Evolutionary conservation across 192 early-diverging fungal species (phyloP).

Genomic region (Irineochytrium annulatum): DNA sequence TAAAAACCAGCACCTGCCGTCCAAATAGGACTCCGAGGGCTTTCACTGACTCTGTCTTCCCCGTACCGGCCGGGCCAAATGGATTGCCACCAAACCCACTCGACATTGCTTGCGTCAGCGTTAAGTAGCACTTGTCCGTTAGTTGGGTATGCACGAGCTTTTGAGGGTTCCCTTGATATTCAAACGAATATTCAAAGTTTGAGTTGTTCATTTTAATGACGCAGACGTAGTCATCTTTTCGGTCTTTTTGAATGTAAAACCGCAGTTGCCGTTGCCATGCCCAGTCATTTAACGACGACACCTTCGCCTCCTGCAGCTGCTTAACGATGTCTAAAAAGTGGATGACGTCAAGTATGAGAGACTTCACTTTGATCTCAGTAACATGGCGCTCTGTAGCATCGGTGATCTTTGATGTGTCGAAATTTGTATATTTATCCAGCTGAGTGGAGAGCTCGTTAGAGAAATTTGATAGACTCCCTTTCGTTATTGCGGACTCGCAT

Average conservation of each 20-base stretch:
- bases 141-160: slow-evolving; percentile 58
- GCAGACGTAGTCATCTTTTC: slow-evolving; percentile 23
- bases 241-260: slow-evolving; percentile 41
- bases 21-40: slow-evolving; percentile 55
- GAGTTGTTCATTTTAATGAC: slow-evolving; percentile 48
- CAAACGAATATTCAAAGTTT: slow-evolving; percentile 53
- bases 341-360: slow-evolving; percentile 54
- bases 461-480: slow-evolving; percentile 23
- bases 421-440: slow-evolving; percentile 50
- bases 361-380: slow-evolving; percentile 48
- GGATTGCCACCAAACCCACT: slow-evolving; percentile 62
- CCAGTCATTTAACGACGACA: slow-evolving; percentile 39
- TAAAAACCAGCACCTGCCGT: slow-evolving; percentile 58
- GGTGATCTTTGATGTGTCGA: slow-evolving; percentile 38
- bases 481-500: slow-evolving; percentile 37
- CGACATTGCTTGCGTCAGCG: slow-evolving; percentile 57
- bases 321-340: slow-evolving; percentile 56
- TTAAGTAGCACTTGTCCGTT: slow-evolving; percentile 61
- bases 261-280: slow-evolving; percentile 51
- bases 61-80: slow-evolving; percentile 59
- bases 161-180: slow-evolving; percentile 57
- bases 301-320: slow-evolving; percentile 37
- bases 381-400: slow-evolving; percentile 37
- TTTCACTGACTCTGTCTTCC: slow-evolving; percentile 61
- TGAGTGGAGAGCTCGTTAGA: slow-evolving; percentile 31